phyloP scores from a whole-genome alignment of 768 basidiomycete species.

The Cantharellus anzutake region DNA sequence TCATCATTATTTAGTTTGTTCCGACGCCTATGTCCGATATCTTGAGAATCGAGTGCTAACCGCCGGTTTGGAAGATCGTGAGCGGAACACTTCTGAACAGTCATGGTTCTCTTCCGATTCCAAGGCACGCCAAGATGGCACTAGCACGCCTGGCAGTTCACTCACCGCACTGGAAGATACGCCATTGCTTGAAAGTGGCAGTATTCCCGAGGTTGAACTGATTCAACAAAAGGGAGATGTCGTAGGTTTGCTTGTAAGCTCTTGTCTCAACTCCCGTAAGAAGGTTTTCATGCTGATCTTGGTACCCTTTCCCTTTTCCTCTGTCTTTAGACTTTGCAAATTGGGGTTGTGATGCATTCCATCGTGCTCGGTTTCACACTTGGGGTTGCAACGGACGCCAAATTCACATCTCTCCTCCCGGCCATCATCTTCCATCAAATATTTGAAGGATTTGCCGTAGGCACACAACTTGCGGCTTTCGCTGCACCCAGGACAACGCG shows the following conservation, averaged over 20 bases:
- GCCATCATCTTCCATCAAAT: slow-evolving; percentile 70
- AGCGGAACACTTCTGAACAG: neutral
- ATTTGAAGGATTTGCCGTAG: slow-evolving; percentile 69
- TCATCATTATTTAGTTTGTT: too few species aligned
- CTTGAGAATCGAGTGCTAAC: too few species aligned
- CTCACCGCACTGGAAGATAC: neutral
- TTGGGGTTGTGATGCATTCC: slow-evolving; percentile 74
- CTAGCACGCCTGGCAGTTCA: neutral
- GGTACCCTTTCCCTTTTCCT: neutral
- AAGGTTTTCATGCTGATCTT: neutral
- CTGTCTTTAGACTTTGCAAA: slow-evolving; percentile 43
- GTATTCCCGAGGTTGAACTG: neutral
- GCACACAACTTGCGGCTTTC: slow-evolving; percentile 56
- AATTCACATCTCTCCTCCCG: slow-evolving; percentile 56
- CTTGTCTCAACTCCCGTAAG: neutral
- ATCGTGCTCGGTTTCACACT: slow-evolving; percentile 65
- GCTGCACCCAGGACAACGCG: slow-evolving; percentile 20
- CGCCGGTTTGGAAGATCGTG: neutral
- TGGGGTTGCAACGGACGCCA: slow-evolving; percentile 44
- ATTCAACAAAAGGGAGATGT: slow-evolving; percentile 25
- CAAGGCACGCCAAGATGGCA: neutral
- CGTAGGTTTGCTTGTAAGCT: slow-evolving; percentile 50
- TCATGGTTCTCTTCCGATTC: neutral
- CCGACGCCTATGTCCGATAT: too few species aligned
- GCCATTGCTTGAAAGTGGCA: neutral